Conservation (phyloP, 306 rosid genomes). For the Sicyos edulis region DNA sequence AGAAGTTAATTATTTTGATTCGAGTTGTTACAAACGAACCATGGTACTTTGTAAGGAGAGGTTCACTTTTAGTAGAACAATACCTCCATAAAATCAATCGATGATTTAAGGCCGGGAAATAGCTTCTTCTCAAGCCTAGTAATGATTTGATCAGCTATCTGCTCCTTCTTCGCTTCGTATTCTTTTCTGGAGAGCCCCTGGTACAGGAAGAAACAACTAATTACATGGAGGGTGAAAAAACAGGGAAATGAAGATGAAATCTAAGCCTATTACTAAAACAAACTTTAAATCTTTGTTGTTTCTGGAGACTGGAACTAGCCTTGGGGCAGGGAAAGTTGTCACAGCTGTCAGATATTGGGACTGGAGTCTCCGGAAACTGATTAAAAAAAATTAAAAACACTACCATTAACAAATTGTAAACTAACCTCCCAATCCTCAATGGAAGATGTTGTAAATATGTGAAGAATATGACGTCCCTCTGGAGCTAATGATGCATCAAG, state of each 20-base stretch:
- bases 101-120: constrained; percentile 74
- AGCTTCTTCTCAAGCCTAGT: constrained; percentile 70
- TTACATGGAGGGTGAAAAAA: constrained; percentile 9
- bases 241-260: not conserved
- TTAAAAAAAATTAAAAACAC: not conserved
- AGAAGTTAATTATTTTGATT: not conserved
- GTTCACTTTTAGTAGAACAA: not conserved
- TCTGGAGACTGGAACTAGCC: not conserved
- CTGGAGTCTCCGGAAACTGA: not conserved
- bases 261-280: constrained; percentile 17
- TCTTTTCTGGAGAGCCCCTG: constrained; percentile 69
- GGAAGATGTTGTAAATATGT: constrained; percentile 88
- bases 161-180: constrained; percentile 77
- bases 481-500: constrained; percentile 93
- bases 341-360: not conserved
- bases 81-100: constrained; percentile 82
- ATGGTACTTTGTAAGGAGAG: too few relatives aligned
- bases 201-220: constrained; percentile 25
- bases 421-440: constrained; percentile 85
- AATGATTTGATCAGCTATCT: constrained; percentile 66
- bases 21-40: not conserved
- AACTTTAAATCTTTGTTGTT: not conserved
- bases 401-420: constrained; percentile 5
- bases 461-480: constrained; percentile 80
- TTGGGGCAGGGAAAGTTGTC: not conserved